Evolutionary conservation across 2,329 filamentous ascomycete genomes (phyloP), one percentile per base, ranked within the genome.

Genomic region (Ophiocordyceps polyrhachis-furcata): DNA sequence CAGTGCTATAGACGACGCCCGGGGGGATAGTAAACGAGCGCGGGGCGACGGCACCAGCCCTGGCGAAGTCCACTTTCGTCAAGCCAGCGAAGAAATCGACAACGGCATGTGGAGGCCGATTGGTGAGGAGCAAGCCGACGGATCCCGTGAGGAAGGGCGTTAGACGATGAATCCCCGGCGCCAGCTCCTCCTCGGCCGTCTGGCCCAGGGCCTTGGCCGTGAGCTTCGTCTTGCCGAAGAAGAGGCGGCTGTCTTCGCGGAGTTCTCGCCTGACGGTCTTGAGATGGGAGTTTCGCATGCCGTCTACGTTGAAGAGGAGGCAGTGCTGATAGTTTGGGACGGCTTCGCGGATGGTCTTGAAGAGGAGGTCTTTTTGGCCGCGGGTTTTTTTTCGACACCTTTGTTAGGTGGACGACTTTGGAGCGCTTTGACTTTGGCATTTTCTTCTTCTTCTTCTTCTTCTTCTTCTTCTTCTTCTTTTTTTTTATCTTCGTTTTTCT

Each of bases 171-270:
- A 91, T 76, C 59, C 85, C 84, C 41, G 83, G 76, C 53, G 85
- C 83, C 64, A 83, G 75, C 65, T 88, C 85, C 56, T 85, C 82
- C 57, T 83, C 81, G 52, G 79, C 72, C 45, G 71, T 79, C 51
- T 75, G 74, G 58, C 91, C 91, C 23, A 98, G 81, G 46, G 91
- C 88, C 66, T 91, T 89, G 55, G 84, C 80, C 87, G 96, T 96
- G 63, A 98, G 88, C 68, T 96, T 96, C 48, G 89, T 96, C 71
- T 96, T 98, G 67, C 89, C 91, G 66, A 95, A 96, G 77, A 96
- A 96, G 61, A 98, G 70, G 55, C 88, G 91, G 55, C 42, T 43
- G 67, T 95, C 87, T 43, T 72, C 87, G 43, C 72, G 19, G 54
- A 95, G 79, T 56, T 94, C 82, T 52, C 79, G 75, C 54, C 89